Conservation (phyloP, 495 filamentous ascomycete genomes). For the Penicillium egyptiacum region DNA sequence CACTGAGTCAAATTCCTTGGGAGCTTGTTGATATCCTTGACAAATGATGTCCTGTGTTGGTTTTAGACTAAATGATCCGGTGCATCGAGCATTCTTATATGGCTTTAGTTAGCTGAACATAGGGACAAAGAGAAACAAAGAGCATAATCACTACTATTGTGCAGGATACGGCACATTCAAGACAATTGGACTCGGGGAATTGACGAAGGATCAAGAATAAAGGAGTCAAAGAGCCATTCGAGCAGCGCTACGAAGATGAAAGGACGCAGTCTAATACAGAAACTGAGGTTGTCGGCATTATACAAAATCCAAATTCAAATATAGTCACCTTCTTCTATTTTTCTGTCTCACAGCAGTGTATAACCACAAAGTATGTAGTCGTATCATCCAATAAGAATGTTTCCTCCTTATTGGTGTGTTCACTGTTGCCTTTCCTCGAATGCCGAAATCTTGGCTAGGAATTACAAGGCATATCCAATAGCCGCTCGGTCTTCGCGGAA, state of each 20-base stretch:
- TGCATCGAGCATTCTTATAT: background rate
- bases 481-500: no score
- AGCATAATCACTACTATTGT: background rate
- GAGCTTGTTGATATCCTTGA: background rate
- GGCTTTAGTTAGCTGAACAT: background rate
- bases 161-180: background rate
- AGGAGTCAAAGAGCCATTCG: constrained; percentile 33
- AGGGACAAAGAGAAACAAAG: background rate
- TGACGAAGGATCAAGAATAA: background rate
- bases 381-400: no score
- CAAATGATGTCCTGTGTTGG: background rate
- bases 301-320: no score
- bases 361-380: no score
- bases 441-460: no score
- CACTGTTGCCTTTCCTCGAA: no score
- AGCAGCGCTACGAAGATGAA: constrained; percentile 56
- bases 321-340: no score
- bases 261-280: constrained; percentile 52
- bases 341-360: no score
- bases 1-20: background rate
- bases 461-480: no score
- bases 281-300: no score
- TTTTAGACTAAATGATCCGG: background rate
- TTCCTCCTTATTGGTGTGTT: no score
- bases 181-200: background rate